A percentile compares a stretch with the other conserved stretches of the same genome.
Evolutionary conservation across 345 rosid species (phyloP).

Genomic region (Moricandia moricandioides): DNA sequence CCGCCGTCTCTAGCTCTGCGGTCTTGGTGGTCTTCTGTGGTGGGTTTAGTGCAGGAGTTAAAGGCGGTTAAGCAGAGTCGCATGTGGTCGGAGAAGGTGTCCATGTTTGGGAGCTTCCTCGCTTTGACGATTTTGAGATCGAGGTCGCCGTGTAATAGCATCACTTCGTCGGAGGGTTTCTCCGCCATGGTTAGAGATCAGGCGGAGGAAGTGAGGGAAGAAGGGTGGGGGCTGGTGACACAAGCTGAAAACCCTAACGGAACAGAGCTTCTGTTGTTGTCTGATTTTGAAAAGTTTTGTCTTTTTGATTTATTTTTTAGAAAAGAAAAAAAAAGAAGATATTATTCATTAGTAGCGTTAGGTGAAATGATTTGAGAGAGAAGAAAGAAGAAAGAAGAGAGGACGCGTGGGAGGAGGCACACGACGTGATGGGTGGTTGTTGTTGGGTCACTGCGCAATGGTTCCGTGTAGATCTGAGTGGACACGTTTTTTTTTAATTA

Average conservation of each 20-base stretch:
- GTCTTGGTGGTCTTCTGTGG: background rate
- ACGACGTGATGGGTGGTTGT: slow-evolving; percentile 7
- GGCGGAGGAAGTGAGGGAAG: background rate
- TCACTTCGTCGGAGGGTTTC: slow-evolving; percentile 21
- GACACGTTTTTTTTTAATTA: slow-evolving; percentile 4
- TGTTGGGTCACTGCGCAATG: background rate
- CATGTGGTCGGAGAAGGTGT: slow-evolving; percentile 44
- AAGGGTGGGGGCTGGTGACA: background rate
- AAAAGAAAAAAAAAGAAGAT: background rate
- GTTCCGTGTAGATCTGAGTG: slow-evolving; percentile 23
- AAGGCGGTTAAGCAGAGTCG: slow-evolving; percentile 51
- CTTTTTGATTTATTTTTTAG: background rate
- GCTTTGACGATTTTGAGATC: slow-evolving; percentile 63
- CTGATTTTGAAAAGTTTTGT: background rate
- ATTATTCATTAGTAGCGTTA: background rate
- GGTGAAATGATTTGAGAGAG: slow-evolving; percentile 33
- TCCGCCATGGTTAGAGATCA: slow-evolving; percentile 37
- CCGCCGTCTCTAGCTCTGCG: slow-evolving; percentile 10
- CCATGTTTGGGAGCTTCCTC: slow-evolving; percentile 74
- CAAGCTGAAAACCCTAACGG: slow-evolving; percentile 34
- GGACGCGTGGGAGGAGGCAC: slow-evolving; percentile 31
- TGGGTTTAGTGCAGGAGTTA: slow-evolving; percentile 26
- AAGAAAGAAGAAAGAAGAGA: slow-evolving; percentile 8
- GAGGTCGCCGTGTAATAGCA: slow-evolving; percentile 75
- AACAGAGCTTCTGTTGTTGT: slow-evolving; percentile 25